Base-by-base conservation (phyloP, 2,329 filamentous ascomycete species). In the Trichoderma sp. region DNA sequence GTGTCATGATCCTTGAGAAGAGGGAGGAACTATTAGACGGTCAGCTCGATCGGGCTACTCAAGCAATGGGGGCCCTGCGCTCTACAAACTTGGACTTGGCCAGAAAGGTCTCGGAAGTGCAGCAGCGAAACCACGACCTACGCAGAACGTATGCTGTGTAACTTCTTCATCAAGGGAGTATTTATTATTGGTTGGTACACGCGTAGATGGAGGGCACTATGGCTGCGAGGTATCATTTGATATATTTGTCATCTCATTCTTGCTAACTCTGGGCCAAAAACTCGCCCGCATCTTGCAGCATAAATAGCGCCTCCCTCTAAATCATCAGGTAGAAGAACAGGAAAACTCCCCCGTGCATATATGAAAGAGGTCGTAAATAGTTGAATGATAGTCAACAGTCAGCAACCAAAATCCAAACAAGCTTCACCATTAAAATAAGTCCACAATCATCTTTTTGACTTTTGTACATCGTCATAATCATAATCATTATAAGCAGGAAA, bases 391-490 rank as follows among this genome's bases (percentile, higher is more conserved):
- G 39, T 69, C 57, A 47, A 61, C n/a, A 36, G 6, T 36, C 39
- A 47, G 57, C 39, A 69, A 50, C 57, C 30, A 53, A 7, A 59
- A 62, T 50, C 20, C 57, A 47, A 53, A 62, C 26, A 20, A 62
- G 23, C 28, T 69, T 69, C 6, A 58, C 30, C 50, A 61, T 68
- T 61, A 62, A 7, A 50, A 50, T 28, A 68, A 36, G 36, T 62
- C 20, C 67, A 69, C 36, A 32, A 15, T 30, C 26, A 34, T 36
- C 47, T 62, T 69, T 20, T 20, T 53, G 39, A 15, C 28, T 62
- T 70, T 64, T 70, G 50, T 58, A 55, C 50, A 70, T 70, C 28
- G 17, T 70, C 68, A 64, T 70, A 43, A 64, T 70, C 68, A 57
- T 70, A 36, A 70, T 57, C 68, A 12, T 70, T 47, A 64, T 63